phyloP scores from a whole-genome alignment of 306 rosid genomes.

The Glycyrrhiza uralensis region DNA sequence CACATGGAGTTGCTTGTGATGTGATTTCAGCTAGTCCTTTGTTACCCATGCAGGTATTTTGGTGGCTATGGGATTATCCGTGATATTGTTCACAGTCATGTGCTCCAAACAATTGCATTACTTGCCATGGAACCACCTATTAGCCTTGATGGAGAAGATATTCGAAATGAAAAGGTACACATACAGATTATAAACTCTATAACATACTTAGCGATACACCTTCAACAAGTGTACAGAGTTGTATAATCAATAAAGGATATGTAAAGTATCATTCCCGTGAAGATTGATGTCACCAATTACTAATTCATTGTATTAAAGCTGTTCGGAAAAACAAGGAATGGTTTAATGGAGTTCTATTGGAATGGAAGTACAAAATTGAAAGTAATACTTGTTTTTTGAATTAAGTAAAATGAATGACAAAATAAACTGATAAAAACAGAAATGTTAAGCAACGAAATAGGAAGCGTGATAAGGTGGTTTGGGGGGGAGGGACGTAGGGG shows the following conservation, averaged over 20 bases:
- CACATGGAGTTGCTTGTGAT: slow-evolving; percentile 15
- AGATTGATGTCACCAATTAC: background rate
- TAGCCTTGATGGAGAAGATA: slow-evolving; percentile 87
- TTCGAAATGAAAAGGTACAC: slow-evolving; percentile 88
- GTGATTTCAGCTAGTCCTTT: slow-evolving; percentile 9
- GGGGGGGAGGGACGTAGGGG: no score
- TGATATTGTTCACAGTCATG: slow-evolving; percentile 86
- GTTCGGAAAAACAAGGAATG: background rate
- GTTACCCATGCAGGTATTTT: slow-evolving; percentile 57
- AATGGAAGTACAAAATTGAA: background rate
- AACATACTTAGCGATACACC: background rate
- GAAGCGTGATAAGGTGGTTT: background rate
- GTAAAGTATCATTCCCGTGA: background rate
- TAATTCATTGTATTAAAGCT: background rate
- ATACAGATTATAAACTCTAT: slow-evolving; percentile 15
- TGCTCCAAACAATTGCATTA: slow-evolving; percentile 84
- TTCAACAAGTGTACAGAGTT: background rate
- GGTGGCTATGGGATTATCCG: slow-evolving; percentile 83
- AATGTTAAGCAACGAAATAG: background rate
- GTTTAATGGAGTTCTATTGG: background rate
- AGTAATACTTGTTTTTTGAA: background rate
- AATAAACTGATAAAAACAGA: background rate
- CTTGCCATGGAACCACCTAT: slow-evolving; percentile 97
- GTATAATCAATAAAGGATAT: background rate
- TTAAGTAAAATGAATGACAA: background rate